phyloP scores from a whole-genome alignment of 1,284 basidiomycete genomes.

The Sanghuangporus sanghuang region DNA sequence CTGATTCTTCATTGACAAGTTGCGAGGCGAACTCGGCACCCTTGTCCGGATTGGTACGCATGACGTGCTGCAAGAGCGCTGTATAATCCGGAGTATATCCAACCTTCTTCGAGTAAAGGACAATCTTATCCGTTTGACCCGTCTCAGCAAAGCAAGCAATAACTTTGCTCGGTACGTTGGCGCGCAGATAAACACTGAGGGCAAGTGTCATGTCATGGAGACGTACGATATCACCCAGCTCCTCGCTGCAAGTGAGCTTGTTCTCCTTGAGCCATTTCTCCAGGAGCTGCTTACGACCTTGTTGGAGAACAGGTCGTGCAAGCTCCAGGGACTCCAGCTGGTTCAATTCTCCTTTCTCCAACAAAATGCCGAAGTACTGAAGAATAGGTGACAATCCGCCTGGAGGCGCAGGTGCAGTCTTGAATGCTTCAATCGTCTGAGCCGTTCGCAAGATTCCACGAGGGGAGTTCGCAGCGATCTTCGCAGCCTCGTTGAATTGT shows the following conservation, averaged over 20 bases:
- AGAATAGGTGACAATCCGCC: slow-evolving; percentile 95
- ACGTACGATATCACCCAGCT: slow-evolving; percentile 97
- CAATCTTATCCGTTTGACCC: slow-evolving; percentile 97
- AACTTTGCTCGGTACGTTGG: slow-evolving; percentile 98
- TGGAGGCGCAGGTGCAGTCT: slow-evolving; percentile 85
- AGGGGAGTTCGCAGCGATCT: slow-evolving; percentile 97
- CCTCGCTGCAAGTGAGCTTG: slow-evolving; percentile 98
- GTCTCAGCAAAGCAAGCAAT: slow-evolving; percentile 99
- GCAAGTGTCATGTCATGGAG: slow-evolving; percentile 96
- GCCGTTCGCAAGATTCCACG: slow-evolving; percentile 93
- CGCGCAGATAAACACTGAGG: slow-evolving; percentile 96
- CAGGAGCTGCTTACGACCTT: slow-evolving; percentile 94
- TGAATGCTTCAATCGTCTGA: slow-evolving; percentile 98
- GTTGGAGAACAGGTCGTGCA: slow-evolving; percentile 92
- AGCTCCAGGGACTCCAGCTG: slow-evolving; percentile 96
- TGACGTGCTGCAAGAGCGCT: slow-evolving; percentile 93
- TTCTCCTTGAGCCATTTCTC: slow-evolving; percentile 99
- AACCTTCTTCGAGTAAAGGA: slow-evolving; percentile 98
- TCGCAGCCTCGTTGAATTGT: slow-evolving; percentile 95
- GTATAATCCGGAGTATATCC: slow-evolving; percentile 94
- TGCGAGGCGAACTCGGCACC: slow-evolving; percentile 98
- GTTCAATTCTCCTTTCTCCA: slow-evolving; percentile 98
- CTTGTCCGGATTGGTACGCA: slow-evolving; percentile 96
- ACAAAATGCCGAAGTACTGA: slow-evolving; percentile 96
- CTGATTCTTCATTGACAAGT: slow-evolving; percentile 90